Evolutionary conservation across 2,329 filamentous ascomycete species (phyloP).

Genomic region (Juglanconis juglandina): DNA sequence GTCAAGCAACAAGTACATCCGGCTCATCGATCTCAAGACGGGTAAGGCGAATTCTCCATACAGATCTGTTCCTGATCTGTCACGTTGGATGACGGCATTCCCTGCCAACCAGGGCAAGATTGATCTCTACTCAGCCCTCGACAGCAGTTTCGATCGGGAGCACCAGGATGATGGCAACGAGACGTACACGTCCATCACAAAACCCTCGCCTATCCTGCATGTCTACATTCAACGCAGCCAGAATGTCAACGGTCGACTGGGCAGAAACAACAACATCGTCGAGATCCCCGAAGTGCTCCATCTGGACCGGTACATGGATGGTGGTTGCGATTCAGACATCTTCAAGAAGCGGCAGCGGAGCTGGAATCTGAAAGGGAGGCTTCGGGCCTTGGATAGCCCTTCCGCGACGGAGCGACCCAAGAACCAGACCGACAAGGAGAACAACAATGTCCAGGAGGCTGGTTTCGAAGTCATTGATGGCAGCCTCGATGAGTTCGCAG

Average conservation of each 20-base stretch:
- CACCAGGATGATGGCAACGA: conserved; percentile 64
- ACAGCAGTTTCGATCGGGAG: conserved; percentile 79
- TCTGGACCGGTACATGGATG: conserved; percentile 83
- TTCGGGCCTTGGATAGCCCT: conserved; percentile 49
- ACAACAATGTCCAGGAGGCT: conserved; percentile 4
- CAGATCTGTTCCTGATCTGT: conserved; percentile 52
- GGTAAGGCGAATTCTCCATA: conserved; percentile 41
- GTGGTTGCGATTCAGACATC: conserved; percentile 55
- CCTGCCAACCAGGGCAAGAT: conserved; percentile 44
- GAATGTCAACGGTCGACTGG: conserved; percentile 53
- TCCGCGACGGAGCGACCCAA: neutral
- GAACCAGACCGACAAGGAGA: neutral
- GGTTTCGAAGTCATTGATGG: conserved; percentile 13
- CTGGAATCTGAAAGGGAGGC: conserved; percentile 70
- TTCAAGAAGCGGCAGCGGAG: conserved; percentile 63
- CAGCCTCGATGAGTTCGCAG: conserved; percentile 5
- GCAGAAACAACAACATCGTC: conserved; percentile 74
- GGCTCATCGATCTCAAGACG: conserved; percentile 43
- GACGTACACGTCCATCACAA: conserved; percentile 68
- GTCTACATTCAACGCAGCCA: conserved; percentile 83
- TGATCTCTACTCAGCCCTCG: conserved; percentile 81
- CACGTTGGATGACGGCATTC: conserved; percentile 57
- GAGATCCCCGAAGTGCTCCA: conserved; percentile 78
- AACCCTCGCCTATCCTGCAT: conserved; percentile 81
- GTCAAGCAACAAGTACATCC: conserved; percentile 54